Base-by-base conservation (phyloP, 139 green algal species). In the Tetradesmus obliquus region DNA sequence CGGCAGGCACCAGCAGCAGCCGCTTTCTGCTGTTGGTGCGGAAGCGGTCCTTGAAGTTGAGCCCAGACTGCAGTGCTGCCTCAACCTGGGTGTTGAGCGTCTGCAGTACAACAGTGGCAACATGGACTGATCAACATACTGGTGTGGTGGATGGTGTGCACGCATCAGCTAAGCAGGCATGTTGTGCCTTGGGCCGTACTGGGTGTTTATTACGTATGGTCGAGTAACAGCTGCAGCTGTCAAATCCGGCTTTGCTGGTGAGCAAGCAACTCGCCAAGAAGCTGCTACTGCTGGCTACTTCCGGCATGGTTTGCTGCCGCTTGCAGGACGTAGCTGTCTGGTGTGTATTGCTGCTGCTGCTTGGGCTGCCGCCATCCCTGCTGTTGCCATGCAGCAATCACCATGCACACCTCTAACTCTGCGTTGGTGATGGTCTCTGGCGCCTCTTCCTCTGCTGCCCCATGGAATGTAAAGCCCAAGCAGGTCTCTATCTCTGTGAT, bases 401-500 rank as follows among this genome's bases (percentile, higher is more conserved):
- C 5, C 5, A 8, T 85, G 53, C 86, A 58, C 76, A 91, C 89
- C 62, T 92, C 81, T 9, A 92, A 22, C 53, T 92, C 89, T 54
- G 19, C 89, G 13, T 74, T 87, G 22, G 20, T 89, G 60, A 92
- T 92, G 53, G 81, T 80, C 5, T 91, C 88, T 81, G 58, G 53
- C 3, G 87, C 15, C n/a, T 82, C 45, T 10, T 82, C 81, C 7
- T 82, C 62, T 51, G 58, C 89, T 55, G 60, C 82, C 7, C 81
- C 81, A 89, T 84, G 81, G 60, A 92, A 92, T 7, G 51, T 84
- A 51, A 92, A 92, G 62, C 89, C 89, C 54, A 92, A 58, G 89
- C 89, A 92, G 3, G 81, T 92, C 10, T 92, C 89, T 86, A 92
- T 92, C 82, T 92, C 89, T 45, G 62, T 89, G 53, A 92, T 92